Evolutionary conservation across 169 alveolate species (phyloP).

Genomic region (Cryptosporidium xiaoi): DNA sequence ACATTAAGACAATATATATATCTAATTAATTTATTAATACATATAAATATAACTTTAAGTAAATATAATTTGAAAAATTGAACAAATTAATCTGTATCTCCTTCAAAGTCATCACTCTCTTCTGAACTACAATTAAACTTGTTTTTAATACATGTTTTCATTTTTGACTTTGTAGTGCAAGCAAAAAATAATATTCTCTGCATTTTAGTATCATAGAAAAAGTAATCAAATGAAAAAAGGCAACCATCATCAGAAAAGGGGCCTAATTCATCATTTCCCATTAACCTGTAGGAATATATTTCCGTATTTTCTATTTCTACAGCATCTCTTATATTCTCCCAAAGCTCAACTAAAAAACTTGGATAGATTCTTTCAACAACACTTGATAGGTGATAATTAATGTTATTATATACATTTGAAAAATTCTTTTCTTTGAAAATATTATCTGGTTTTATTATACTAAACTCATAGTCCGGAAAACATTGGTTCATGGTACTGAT

Average conservation of each 20-base stretch:
- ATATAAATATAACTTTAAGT: no score
- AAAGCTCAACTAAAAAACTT: slow-evolving; percentile 77
- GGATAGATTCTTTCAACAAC: slow-evolving; percentile 79
- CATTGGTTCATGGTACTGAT: slow-evolving; percentile 80
- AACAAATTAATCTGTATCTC: slow-evolving; percentile 14
- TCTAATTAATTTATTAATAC: no score
- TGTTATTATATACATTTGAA: slow-evolving; percentile 75
- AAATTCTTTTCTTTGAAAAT: slow-evolving; percentile 72
- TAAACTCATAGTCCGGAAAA: slow-evolving; percentile 82
- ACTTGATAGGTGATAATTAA: slow-evolving; percentile 76
- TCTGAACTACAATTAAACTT: background rate
- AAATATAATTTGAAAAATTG: background rate
- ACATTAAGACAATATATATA: no score
- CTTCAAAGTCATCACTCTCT: background rate
- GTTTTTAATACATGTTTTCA: background rate
- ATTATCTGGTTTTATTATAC: slow-evolving; percentile 79
- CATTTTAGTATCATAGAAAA: slow-evolving; percentile 50
- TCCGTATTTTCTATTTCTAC: slow-evolving; percentile 57
- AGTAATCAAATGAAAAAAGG: slow-evolving; percentile 63
- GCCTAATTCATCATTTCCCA: slow-evolving; percentile 68
- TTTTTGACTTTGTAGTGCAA: slow-evolving; percentile 60
- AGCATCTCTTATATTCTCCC: slow-evolving; percentile 74
- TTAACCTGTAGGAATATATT: slow-evolving; percentile 55
- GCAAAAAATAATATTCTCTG: slow-evolving; percentile 67
- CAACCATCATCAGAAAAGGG: slow-evolving; percentile 69